Conservation (phyloP, 1,284 basidiomycete species). For the Cystobasidium pallidum region DNA sequence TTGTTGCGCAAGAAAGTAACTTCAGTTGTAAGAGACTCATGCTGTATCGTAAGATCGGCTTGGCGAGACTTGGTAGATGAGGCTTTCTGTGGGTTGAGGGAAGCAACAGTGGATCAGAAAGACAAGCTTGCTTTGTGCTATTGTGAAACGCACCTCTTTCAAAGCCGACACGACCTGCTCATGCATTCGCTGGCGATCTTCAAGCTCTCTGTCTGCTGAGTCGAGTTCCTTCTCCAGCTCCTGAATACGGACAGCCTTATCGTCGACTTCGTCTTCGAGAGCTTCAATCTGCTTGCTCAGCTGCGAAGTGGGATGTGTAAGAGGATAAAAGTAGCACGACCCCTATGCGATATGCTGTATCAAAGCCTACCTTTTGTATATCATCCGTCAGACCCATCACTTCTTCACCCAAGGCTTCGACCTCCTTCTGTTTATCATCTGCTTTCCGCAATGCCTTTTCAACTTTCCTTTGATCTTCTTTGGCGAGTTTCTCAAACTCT, state of each 20-base stretch:
- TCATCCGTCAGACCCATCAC: slow-evolving; percentile 69
- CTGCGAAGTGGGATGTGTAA: slow-evolving; percentile 45
- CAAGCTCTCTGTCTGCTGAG: slow-evolving; percentile 64
- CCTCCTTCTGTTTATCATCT: slow-evolving; percentile 65
- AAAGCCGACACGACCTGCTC: slow-evolving; percentile 72
- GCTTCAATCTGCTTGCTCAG: slow-evolving; percentile 65
- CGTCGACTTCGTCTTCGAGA: slow-evolving; percentile 65
- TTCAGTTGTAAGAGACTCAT: slow-evolving; percentile 51
- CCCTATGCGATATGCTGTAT: no score
- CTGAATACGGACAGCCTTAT: slow-evolving; percentile 52
- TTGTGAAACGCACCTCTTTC: slow-evolving; percentile 67
- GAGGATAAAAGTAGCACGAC: no score
- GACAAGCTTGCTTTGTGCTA: slow-evolving; percentile 25
- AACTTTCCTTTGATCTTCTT: slow-evolving; percentile 71
- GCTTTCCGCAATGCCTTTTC: slow-evolving; percentile 61
- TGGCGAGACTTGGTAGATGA: slow-evolving; percentile 50
- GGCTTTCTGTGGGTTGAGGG: slow-evolving; percentile 64
- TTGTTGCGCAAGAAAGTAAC: slow-evolving; percentile 58
- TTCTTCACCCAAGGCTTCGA: slow-evolving; percentile 71
- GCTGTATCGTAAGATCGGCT: slow-evolving; percentile 50
- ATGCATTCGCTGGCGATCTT: slow-evolving; percentile 69
- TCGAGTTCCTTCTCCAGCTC: slow-evolving; percentile 59
- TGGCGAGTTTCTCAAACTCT: slow-evolving; percentile 70
- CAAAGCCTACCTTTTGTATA: slow-evolving; percentile 67
- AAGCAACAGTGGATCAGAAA: slow-evolving; percentile 35